Conservation (phyloP, 352 stramenopile species). For the Phytophthora nicotianae region DNA sequence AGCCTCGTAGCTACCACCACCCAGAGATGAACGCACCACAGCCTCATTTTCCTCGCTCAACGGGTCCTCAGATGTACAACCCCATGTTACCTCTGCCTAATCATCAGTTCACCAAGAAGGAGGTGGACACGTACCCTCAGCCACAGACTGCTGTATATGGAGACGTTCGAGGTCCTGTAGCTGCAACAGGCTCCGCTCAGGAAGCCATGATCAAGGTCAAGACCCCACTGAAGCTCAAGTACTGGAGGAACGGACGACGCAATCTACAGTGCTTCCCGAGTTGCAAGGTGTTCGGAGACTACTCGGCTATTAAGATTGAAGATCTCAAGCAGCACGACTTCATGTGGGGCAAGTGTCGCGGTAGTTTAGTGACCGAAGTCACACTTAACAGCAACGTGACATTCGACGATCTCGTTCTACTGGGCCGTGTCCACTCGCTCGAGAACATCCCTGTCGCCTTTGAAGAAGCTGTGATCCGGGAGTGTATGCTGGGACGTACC, state of each 20-base stretch:
- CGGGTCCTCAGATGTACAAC: constrained; percentile 30
- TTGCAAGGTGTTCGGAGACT: constrained; percentile 91
- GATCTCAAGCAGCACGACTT: constrained; percentile 91
- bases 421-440: constrained; percentile 83
- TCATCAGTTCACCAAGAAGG: constrained; percentile 64
- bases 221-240: constrained; percentile 86
- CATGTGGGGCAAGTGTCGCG: constrained; percentile 90
- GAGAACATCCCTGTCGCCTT: constrained; percentile 87
- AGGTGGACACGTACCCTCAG: constrained; percentile 37
- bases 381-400: constrained; percentile 83
- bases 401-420: constrained; percentile 81
- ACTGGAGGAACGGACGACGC: constrained; percentile 90
- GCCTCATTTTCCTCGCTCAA: constrained; percentile 42
- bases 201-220: constrained; percentile 91
- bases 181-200: constrained; percentile 46
- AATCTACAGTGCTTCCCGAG: constrained; percentile 91
- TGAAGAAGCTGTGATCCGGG: constrained; percentile 80
- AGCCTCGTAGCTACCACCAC: constrained; percentile 27
- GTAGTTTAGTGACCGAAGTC: constrained; percentile 82
- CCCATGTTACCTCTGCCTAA: constrained; percentile 38
- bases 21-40: constrained; percentile 34
- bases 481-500: constrained; percentile 85
- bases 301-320: constrained; percentile 89
- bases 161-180: constrained; percentile 12
- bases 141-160: constrained; percentile 24